Base-by-base conservation (phyloP, 192 early-diverging fungal species). In the Linnemannia zychae region DNA sequence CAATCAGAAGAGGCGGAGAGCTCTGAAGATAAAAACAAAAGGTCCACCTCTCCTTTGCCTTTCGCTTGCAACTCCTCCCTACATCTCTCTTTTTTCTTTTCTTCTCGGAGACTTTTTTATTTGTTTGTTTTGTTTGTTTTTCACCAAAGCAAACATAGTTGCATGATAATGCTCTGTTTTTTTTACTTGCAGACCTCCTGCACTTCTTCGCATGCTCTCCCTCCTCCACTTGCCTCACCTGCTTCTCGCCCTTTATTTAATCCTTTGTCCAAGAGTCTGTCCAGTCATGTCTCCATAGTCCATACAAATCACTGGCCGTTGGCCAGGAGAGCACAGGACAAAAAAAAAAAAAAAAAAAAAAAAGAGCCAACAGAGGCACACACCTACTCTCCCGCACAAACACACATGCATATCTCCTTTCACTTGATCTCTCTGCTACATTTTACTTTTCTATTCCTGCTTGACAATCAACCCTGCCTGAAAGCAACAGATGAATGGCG, bases 61-160 rank as follows among this genome's bases (percentile, higher is more conserved):
- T 36, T 17, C 36, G n/a, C n/a, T n/a, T n/a, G n/a, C n/a, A 16
- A 15, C 67, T 38, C 67, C 12, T 68, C 36, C 31, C 33, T 68
- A 34, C 67, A 38, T 40, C 57, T 2, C 15, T 63, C 57, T 60
- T 9, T 24, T 31, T 53, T 7, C 6, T 53, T 53, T 9, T 53
- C 57, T 31, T 40, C 7, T 68, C 67, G 67, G 67, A 68, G 67
- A 40, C 67, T 68, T 68, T 40, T 68, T 68, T 67, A 12, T 67
- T 57, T 18, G 17, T 57, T 18, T 68, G 67, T 68, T 68, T 36
- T 37, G 34, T 40, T 38, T 18, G 5, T 44, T 3, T 44, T 36
- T 22, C 37, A 63, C 9, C 18, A n/a, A 53, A n/a, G 18, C 18
- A 24, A 17, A n/a, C 6, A 15, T 13, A 33, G 31, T 63, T 63